Conservation (phyloP, 352 stramenopile species). For the Phytophthora brassicae region DNA sequence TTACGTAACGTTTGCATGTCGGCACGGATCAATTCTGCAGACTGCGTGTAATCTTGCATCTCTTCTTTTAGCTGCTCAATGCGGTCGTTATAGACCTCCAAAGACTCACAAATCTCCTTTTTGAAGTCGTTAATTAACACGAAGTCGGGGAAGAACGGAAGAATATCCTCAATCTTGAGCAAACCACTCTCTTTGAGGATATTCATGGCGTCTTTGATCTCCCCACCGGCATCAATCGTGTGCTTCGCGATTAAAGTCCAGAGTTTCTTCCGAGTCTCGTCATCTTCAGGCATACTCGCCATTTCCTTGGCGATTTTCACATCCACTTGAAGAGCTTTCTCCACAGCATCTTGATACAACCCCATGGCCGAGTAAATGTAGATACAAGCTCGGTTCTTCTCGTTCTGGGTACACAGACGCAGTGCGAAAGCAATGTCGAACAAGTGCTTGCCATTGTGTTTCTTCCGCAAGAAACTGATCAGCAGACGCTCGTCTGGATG, state of each 20-base stretch:
- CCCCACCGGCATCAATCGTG: conserved; percentile 86
- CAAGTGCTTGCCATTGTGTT: conserved; percentile 81
- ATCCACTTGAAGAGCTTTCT: conserved; percentile 89
- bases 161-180: conserved; percentile 94
- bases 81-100: conserved; percentile 90
- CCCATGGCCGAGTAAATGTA: conserved; percentile 95
- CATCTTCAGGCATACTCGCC: conserved; percentile 89
- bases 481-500: conserved; percentile 87
- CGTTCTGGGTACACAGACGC: conserved; percentile 90
- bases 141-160: conserved; percentile 95
- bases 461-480: conserved; percentile 91
- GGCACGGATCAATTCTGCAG: conserved; percentile 86
- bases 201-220: conserved; percentile 85
- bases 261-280: conserved; percentile 90
- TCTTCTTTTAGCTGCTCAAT: conserved; percentile 93
- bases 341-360: conserved; percentile 91
- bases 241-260: conserved; percentile 94
- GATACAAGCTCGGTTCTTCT: conserved; percentile 92
- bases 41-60: conserved; percentile 93
- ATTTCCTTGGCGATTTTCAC: conserved; percentile 94
- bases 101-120: conserved; percentile 92
- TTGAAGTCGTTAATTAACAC: conserved; percentile 96
- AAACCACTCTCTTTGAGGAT: conserved; percentile 87
- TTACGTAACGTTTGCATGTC: conserved; percentile 90
- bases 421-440: conserved; percentile 93